Percentiles rank a stretch among this genome's conserved stretches.
phyloP scores from a whole-genome alignment of 768 basidiomycete genomes.

The Crepidotus variabilis region DNA sequence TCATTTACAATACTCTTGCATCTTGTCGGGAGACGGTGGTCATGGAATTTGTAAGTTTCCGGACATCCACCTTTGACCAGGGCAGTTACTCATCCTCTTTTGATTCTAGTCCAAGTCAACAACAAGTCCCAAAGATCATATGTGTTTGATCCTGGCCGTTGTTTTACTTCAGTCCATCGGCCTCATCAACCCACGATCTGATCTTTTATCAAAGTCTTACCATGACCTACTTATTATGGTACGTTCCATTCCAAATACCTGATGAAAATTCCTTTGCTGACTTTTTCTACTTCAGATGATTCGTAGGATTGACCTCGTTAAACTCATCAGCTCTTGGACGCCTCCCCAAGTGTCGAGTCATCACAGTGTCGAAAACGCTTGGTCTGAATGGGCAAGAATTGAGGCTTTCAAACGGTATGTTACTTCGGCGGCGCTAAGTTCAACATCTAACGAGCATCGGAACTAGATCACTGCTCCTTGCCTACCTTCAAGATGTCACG shows the following conservation, averaged over 20 bases:
- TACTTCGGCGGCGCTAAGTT: not conserved
- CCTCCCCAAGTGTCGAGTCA: conserved; percentile 34
- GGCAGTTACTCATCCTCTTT: too few relatives aligned
- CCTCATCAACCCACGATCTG: conserved; percentile 45
- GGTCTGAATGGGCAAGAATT: conserved; percentile 55
- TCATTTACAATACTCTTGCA: conserved; percentile 42
- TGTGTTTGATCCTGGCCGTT: conserved; percentile 42
- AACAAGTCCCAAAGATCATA: conserved; percentile 31
- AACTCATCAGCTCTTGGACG: conserved; percentile 40
- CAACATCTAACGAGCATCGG: not conserved
- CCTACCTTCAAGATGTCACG: conserved; percentile 55
- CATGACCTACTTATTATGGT: conserved; percentile 62
- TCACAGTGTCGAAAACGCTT: conserved; percentile 34
- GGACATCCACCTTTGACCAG: too few relatives aligned
- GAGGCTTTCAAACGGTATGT: conserved; percentile 56
- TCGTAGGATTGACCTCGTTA: conserved; percentile 41
- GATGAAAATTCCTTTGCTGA: conserved; percentile 12
- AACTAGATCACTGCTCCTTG: conserved; percentile 31
- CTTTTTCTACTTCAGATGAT: conserved; percentile 37
- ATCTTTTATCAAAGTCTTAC: conserved; percentile 49
- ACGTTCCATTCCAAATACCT: conserved; percentile 9
- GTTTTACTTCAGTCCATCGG: conserved; percentile 58
- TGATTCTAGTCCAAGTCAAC: conserved; percentile 33
- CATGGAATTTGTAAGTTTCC: conserved; percentile 51
- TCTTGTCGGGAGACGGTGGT: conserved; percentile 45